These are phyloP conservation scores for Xylaria sp. DNA, from an alignment of 2,329 filamentous ascomycete genomes.

Conservation along the genomic window DNA sequence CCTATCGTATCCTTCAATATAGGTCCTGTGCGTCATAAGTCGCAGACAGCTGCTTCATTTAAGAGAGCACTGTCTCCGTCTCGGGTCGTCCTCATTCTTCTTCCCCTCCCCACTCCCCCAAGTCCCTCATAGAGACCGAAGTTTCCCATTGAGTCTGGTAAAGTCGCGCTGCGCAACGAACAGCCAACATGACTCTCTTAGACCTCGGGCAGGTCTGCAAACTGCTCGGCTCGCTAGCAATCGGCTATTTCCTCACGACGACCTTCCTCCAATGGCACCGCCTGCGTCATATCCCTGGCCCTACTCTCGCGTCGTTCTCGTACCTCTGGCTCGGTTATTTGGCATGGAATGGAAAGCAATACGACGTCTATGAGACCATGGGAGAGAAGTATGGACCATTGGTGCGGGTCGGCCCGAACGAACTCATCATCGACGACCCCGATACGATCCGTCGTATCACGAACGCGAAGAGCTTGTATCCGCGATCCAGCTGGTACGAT, in stretches of 20 bases:
- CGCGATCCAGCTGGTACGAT: conserved; percentile 21
- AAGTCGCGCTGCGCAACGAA: background rate
- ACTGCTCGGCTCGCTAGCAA: background rate
- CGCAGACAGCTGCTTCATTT: too few relatives aligned
- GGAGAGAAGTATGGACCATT: conserved; percentile 27
- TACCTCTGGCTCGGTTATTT: conserved; percentile 31
- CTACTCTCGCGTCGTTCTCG: conserved; percentile 29
- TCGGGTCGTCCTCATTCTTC: too few relatives aligned
- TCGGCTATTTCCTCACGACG: conserved; percentile 17
- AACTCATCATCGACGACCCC: conserved; percentile 33
- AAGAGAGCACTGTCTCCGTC: too few relatives aligned
- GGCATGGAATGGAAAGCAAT: conserved; percentile 22
- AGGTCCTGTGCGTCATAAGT: too few relatives aligned
- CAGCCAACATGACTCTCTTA: conserved; percentile 5
- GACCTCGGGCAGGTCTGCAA: background rate
- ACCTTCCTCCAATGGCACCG: conserved; percentile 23
- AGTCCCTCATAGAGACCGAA: background rate
- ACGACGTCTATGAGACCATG: conserved; percentile 20
- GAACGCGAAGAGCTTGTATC: conserved; percentile 13
- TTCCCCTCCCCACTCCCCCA: too few relatives aligned
- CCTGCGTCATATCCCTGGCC: conserved; percentile 22
- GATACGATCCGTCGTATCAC: conserved; percentile 19
- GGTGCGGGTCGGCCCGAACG: conserved; percentile 35
- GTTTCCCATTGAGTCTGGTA: background rate
- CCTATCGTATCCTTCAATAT: too few relatives aligned